Conservation (phyloP, 768 basidiomycete species). For the Boletus speciosus region DNA sequence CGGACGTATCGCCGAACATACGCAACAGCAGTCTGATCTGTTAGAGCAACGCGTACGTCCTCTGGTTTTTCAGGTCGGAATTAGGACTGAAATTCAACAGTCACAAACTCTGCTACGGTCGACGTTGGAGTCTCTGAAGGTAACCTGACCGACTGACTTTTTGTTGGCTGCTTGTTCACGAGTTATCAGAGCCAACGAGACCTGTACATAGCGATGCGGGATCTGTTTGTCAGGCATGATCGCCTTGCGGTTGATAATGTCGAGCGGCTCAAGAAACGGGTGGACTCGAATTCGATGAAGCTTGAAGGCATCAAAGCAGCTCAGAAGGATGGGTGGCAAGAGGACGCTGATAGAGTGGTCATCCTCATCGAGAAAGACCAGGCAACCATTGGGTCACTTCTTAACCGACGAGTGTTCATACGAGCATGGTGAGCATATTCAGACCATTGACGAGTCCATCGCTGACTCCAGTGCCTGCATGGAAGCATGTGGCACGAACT, state of each 20-base stretch:
- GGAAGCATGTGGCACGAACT: slow-evolving; percentile 92
- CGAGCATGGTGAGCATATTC: slow-evolving; percentile 64
- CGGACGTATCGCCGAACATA: slow-evolving; percentile 60
- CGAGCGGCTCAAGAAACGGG: slow-evolving; percentile 81
- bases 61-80: not conserved
- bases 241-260: slow-evolving; percentile 87
- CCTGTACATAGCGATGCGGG: slow-evolving; percentile 81
- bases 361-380: slow-evolving; percentile 82
- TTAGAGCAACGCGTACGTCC: slow-evolving; percentile 66
- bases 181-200: slow-evolving; percentile 66
- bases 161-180: slow-evolving; percentile 10
- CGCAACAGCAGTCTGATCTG: slow-evolving; percentile 68
- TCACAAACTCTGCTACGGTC: slow-evolving; percentile 59
- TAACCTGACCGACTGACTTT: slow-evolving; percentile 23
- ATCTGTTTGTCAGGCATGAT: slow-evolving; percentile 83
- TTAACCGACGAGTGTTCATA: slow-evolving; percentile 82
- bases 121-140: slow-evolving; percentile 77
- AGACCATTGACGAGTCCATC: not conserved
- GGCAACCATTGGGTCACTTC: slow-evolving; percentile 65
- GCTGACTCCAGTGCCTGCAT: slow-evolving; percentile 4
- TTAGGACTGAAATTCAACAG: slow-evolving; percentile 34
- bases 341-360: slow-evolving; percentile 75
- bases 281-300: slow-evolving; percentile 72
- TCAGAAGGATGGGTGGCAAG: slow-evolving; percentile 81
- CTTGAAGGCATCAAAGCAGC: slow-evolving; percentile 68